phyloP scores from a whole-genome alignment of 345 rosid genomes.

The Rhizophora mangle region DNA sequence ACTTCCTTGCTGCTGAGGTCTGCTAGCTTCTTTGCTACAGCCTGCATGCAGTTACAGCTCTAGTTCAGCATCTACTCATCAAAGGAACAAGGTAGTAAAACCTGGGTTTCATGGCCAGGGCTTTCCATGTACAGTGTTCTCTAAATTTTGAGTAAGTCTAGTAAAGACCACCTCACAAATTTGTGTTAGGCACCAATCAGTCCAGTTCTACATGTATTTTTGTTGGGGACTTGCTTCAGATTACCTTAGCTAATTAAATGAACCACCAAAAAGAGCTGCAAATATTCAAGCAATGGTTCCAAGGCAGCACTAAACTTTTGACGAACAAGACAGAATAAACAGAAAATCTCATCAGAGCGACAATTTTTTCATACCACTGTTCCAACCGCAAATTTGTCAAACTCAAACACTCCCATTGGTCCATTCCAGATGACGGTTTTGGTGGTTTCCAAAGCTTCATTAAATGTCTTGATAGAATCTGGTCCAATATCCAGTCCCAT shows the following conservation, averaged over 20 bases:
- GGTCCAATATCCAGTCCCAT: slow-evolving; percentile 73
- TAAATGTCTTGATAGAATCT: slow-evolving; percentile 61
- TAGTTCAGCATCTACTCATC: slow-evolving; percentile 11
- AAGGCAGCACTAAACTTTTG: neutral
- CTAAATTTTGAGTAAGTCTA: neutral
- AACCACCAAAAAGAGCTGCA: no score
- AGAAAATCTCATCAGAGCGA: neutral
- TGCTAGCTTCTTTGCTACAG: slow-evolving; percentile 90
- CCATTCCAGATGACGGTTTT: slow-evolving; percentile 96
- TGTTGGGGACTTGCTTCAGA: neutral
- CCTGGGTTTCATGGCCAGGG: neutral
- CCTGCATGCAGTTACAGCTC: slow-evolving; percentile 36
- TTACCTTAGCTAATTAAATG: neutral
- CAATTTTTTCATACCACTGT: slow-evolving; percentile 36
- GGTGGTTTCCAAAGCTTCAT: slow-evolving; percentile 67
- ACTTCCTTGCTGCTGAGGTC: slow-evolving; percentile 77
- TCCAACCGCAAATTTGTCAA: slow-evolving; percentile 79
- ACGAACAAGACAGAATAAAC: neutral
- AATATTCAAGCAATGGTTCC: neutral
- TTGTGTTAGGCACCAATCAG: neutral
- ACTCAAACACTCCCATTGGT: slow-evolving; percentile 98
- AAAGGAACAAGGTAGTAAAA: neutral
- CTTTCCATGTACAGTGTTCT: neutral
- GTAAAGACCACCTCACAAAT: neutral
- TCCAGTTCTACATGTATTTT: neutral